Evolutionary conservation across 129 eudicot species (phyloP), one percentile per base, ranked within the genome.

Genomic region (Pittosporum tobira): DNA sequence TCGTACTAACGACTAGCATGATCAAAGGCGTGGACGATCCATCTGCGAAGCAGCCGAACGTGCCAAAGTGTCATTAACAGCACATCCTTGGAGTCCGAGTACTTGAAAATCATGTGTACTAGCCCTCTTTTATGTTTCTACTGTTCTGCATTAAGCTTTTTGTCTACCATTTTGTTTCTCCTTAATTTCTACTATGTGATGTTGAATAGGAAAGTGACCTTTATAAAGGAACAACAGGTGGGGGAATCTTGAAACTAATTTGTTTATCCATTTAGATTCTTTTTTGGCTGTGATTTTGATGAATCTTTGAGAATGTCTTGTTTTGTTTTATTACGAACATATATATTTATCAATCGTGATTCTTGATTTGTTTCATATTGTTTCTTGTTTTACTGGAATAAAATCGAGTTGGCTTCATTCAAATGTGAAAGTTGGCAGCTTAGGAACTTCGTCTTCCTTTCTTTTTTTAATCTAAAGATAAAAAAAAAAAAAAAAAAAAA

Each of bases 21-120:
- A 52, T 52, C 58, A 52, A n/a, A 52, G 58, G 58, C 37, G 58
- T 52, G 37, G 58, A 52, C 1, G 58, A 52, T 52, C 58, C 58
- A 26, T 52, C 58, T 23, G 58, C 38, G 1, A 52, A 27, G 37
- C 58, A 52, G 14, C 58, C 38, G 15, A 52, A 14, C 4, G 58
- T 25, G 25, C 58, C 58, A n/a, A 6, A 52, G 37, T 25, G 34
- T 6, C 58, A 52, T 52, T 52, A 52, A 27, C 37, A 52, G 1
- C 58, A 27, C 15, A 52, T 52, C 58, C 37, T 25, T 52, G 58
- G 18, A 52, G 58, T 52, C 58, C 7, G 58, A 25, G 37, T 52
- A 52, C 38, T 26, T 52, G 21, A 52, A 52, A 52, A 52, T 52
- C 15, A 20, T 27, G 5, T 27, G 58, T 0, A 27, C 25, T n/a